Evolutionary conservation across 768 basidiomycete genomes (phyloP).

Genomic region (Albatrellus ellisii): DNA sequence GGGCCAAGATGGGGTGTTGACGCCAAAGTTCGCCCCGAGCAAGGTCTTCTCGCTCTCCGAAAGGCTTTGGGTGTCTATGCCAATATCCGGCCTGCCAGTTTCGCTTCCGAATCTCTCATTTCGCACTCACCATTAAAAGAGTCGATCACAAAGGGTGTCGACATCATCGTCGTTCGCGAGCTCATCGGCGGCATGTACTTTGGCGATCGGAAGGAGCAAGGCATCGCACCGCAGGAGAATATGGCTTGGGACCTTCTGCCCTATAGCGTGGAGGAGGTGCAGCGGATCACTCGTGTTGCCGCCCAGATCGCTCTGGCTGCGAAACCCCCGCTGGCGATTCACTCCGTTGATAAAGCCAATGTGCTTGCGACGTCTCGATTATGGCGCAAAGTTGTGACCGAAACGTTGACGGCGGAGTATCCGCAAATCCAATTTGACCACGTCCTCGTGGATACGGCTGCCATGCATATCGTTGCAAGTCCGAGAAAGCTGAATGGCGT

Average conservation of each 20-base stretch:
- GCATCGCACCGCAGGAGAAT: conserved; percentile 46
- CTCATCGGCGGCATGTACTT: conserved; percentile 96
- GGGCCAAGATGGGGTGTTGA: conserved; percentile 99
- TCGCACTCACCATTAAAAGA: conserved; percentile 82
- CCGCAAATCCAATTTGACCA: conserved; percentile 83
- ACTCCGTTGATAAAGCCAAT: conserved; percentile 97
- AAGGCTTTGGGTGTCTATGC: conserved; percentile 93
- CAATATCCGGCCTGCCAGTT: conserved; percentile 94
- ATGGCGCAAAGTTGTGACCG: conserved; percentile 89
- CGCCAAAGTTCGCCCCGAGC: conserved; percentile 81
- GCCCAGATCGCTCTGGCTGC: conserved; percentile 79
- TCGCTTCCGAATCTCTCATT: conserved; percentile 85
- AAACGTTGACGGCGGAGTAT: conserved; percentile 74
- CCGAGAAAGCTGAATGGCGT: conserved; percentile 93
- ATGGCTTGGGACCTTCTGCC: conserved; percentile 87
- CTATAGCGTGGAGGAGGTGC: conserved; percentile 84
- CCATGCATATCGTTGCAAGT: conserved; percentile 87
- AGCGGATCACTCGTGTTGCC: conserved; percentile 92
- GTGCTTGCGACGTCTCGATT: conserved; percentile 89
- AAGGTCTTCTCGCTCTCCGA: conserved; percentile 76
- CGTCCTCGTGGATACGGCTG: conserved; percentile 88
- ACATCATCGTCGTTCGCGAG: conserved; percentile 93
- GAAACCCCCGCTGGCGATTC: conserved; percentile 77
- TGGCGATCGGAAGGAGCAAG: conserved; percentile 82
- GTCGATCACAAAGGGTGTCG: conserved; percentile 66